phyloP scores from a whole-genome alignment of 1,284 basidiomycete genomes.

The Taiwanofungus camphoratus region DNA sequence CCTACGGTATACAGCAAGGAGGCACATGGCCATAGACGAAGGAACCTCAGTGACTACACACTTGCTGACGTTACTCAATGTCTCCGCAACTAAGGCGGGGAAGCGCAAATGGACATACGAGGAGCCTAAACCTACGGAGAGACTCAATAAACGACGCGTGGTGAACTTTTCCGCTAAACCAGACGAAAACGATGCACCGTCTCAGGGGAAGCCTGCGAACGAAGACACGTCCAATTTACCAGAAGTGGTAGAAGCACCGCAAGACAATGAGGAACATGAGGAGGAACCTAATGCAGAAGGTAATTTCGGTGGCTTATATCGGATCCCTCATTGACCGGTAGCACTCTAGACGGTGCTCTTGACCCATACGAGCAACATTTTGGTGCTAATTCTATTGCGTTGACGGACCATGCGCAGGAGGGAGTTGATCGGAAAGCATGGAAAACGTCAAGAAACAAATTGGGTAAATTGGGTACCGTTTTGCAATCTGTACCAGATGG shows the following conservation, averaged over 20 bases:
- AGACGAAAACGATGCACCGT: slow-evolving; percentile 2
- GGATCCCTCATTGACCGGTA: not conserved
- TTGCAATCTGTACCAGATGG: slow-evolving; percentile 45
- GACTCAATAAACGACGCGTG: slow-evolving; percentile 55
- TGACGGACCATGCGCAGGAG: slow-evolving; percentile 43
- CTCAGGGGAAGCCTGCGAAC: slow-evolving; percentile 2
- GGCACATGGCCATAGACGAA: slow-evolving; percentile 24
- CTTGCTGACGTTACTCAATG: slow-evolving; percentile 90
- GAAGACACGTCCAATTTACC: slow-evolving; percentile 9
- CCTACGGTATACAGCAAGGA: no score
- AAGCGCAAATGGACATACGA: slow-evolving; percentile 51
- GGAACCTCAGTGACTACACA: slow-evolving; percentile 64
- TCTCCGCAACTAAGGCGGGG: slow-evolving; percentile 69
- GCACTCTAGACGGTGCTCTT: slow-evolving; percentile 19
- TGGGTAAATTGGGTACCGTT: slow-evolving; percentile 47
- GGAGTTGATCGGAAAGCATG: slow-evolving; percentile 47
- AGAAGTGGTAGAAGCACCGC: slow-evolving; percentile 15
- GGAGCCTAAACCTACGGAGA: slow-evolving; percentile 40
- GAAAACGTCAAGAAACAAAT: slow-evolving; percentile 38
- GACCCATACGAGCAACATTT: slow-evolving; percentile 64
- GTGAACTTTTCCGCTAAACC: slow-evolving; percentile 15
- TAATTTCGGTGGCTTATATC: not conserved
- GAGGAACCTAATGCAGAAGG: slow-evolving; percentile 8
- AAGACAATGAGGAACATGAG: slow-evolving; percentile 23
- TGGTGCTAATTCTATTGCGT: slow-evolving; percentile 41